Evolutionary conservation across 345 rosid species (phyloP), one percentile per base, ranked within the genome.

Genomic region (Xanthoceras sorbifolium): DNA sequence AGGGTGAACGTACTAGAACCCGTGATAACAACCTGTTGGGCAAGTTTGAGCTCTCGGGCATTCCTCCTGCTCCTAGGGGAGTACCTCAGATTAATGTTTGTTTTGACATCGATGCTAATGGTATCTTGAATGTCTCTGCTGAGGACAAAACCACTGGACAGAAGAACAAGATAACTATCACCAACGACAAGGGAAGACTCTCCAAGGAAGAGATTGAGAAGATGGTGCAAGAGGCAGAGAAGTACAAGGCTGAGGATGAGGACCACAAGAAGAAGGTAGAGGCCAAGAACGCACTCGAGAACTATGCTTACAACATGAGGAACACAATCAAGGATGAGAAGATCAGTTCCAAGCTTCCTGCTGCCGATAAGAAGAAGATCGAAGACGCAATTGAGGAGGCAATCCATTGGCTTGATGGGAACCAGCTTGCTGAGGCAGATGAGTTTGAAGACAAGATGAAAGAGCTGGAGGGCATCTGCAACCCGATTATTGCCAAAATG

Each of bases 1-100:
- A 89, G 59, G 93, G 91, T 8, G 93, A 89, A 64, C 77, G 93
- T 3, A 78, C 87, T 0, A 81, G 93, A 25, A 88, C 91, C 2
- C 79, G 85, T 1, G 93, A 90, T 62, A 90, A 90, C 75, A 90
- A 90, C 60, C 73, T 88, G 68, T 78, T 90, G 15, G 93, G 93
- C 52, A 90, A 90, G 42, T 89, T 89, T 17, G 93, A 87, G 86
- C 82, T 87, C 0, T 86, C 87, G 0, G 90, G 91, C 57, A 86
- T 88, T 26, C 93, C 93, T 5, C 91, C 89, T 25, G 91, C 93
- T 8, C 91, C 90, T 8, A 82, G 90, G 10, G 91, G 92, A 44
- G 90, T 89, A 17, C 90, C 81, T 4, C 85, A 87, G 74, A 85
- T 85, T 78, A 82, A 73, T 52, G 82, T 85, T 32, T 77, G 80